Evolutionary conservation across 2,329 filamentous ascomycete species (phyloP), one percentile per base, ranked within the genome.

Genomic region (Biscogniauxia marginata): DNA sequence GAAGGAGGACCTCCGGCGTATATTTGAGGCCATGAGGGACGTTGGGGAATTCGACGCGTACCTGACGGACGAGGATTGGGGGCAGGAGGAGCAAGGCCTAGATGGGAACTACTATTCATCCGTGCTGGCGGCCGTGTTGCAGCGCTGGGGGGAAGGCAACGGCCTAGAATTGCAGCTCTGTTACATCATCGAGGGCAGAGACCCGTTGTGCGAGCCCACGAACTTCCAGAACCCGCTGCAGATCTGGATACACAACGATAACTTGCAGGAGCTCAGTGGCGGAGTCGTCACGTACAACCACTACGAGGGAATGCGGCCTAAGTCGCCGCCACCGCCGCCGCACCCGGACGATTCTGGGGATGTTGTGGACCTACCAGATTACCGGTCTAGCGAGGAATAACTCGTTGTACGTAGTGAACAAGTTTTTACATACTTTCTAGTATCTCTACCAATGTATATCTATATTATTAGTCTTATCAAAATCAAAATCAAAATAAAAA

Each of bases 121-220:
- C 5, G 22, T 44, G 39, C 52, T 54, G 4, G 22, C 34, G 18
- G 16, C 21, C 16, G 9, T 49, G 7, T 34, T 50, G 19, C 19
- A 24, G 7, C 3, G 13, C 5, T 54, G 52, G 52, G 46, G 47
- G 7, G 13, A 18, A 11, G 21, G 23, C 7, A 13, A 19, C n/a
- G 47, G 22, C 11, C 30, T 44, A 19, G 25, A 46, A n/a, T 21
- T 54, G 8, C 52, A 23, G 39, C 52, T 54, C 43, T 30, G 46
- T 16, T 54, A 49, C 20, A 11, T 45, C 3, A 18, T 39, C 13
- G 30, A 6, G 16, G 34, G 44, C n/a, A 3, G 22, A 4, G 6
- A 4, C 3, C 49, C 20, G n/a, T 16, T 45, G 30, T 18, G 5
- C 25, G 49, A 22, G n/a, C 49, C 49, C 5, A 9, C 21, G 20